These are phyloP conservation scores for Cenchrus americanus DNA, from an alignment of 176 grass and related monocot genomes.

Conservation along the genomic window DNA sequence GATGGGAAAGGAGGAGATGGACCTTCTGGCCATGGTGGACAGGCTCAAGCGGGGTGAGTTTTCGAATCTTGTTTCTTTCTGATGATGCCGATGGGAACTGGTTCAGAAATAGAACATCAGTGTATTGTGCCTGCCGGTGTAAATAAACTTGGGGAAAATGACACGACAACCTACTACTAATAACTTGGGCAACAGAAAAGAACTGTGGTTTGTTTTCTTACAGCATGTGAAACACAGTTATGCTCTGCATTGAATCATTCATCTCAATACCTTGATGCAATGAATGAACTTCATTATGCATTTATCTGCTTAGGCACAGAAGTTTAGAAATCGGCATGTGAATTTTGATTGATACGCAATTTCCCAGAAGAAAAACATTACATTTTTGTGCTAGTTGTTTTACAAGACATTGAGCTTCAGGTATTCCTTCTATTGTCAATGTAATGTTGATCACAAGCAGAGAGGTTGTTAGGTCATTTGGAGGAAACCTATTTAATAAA, in stretches of 20 bases:
- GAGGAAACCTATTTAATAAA: background rate
- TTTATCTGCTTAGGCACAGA: conserved; percentile 6
- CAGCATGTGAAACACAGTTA: background rate
- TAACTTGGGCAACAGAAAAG: background rate
- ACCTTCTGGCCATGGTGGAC: conserved; percentile 39
- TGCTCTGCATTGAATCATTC: background rate
- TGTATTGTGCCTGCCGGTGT: background rate
- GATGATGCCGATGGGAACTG: background rate
- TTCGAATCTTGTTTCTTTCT: background rate
- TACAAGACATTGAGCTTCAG: background rate
- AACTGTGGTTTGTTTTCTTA: background rate
- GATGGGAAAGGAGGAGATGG: conserved; percentile 41
- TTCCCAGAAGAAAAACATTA: background rate
- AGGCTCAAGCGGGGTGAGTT: conserved; percentile 39
- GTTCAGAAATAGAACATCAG: background rate
- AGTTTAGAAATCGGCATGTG: background rate
- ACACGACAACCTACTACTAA: background rate
- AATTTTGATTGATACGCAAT: background rate
- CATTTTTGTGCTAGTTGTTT: background rate
- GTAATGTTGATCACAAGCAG: background rate
- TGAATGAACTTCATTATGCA: conserved; percentile 1
- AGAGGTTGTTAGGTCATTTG: background rate
- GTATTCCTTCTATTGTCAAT: background rate
- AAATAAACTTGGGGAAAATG: background rate
- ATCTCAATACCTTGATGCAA: background rate